Evolutionary conservation across 371 early-diverging fungal species (phyloP), one percentile per base, ranked within the genome.

Genomic region (Pancytospora epiphaga): DNA sequence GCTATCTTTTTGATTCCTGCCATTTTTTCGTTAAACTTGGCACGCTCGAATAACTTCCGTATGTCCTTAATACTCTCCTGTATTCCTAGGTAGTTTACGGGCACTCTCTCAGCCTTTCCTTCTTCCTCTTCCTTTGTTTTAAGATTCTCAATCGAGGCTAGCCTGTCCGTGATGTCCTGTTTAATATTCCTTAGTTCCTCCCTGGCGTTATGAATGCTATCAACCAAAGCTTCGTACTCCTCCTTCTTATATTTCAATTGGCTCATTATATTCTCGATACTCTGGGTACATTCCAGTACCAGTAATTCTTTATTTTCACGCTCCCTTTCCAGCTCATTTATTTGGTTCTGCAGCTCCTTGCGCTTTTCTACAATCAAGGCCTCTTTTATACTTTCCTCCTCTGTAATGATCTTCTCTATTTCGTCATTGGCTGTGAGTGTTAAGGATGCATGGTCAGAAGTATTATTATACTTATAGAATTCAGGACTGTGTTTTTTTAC

Each of bases 191-290:
- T 43, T 25, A 70, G 37, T 25, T 36, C 29, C 22, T 52, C 49
- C n/a, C 32, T 70, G 15, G 38, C 34, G 29, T 50, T 50, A 19
- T 70, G 29, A 36, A 70, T 38, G 32, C 60, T 60, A 2, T 4
- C 25, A n/a, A 47, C 39, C 12, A 65, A 33, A 12, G 39, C 43
- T 15, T 64, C 57, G 3, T 63, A 29, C 54, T 66, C 70, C 25
- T 64, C 70, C 36, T 64, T 70, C 50, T 54, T 49, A 32, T 9
- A 4, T 19, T 58, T 29, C 25, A 69, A 19, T 19, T 61, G 49
- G 22, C 30, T 39, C 12, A 69, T 19, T 0, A 62, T 40, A 1
- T 25, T 37, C 22, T 69, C 56, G 19, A 62, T 38, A 57, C 38
- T 50, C 0, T 9, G 6, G 56, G 6, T 54, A 19, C 6, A 40